These are phyloP conservation scores for Pseudogymnoascus sp. DNA, from an alignment of 2,329 filamentous ascomycete genomes.

Conservation along the genomic window DNA sequence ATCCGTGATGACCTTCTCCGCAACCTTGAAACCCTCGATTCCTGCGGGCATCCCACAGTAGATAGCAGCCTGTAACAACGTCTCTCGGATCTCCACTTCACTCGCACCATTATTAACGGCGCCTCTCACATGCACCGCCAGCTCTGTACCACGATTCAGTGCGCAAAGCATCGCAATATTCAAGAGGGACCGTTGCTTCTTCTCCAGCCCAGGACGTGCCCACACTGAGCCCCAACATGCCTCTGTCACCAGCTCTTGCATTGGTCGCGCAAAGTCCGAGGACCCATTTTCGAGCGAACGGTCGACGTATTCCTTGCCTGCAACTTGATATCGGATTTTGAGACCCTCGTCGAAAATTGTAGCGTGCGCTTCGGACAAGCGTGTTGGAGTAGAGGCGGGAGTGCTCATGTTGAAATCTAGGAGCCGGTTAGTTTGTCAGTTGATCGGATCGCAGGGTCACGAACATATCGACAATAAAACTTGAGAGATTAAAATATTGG, in stretches of 20 bases:
- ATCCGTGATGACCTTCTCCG: slow-evolving; percentile 25
- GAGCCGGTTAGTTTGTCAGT: too few relatives aligned
- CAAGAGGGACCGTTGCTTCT: slow-evolving; percentile 52
- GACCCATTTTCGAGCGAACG: slow-evolving; percentile 46
- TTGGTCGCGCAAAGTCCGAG: slow-evolving; percentile 50
- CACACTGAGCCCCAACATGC: slow-evolving; percentile 57
- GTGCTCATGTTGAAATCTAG: too few relatives aligned
- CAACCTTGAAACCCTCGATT: slow-evolving; percentile 32
- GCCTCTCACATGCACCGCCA: slow-evolving; percentile 54
- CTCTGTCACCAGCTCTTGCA: slow-evolving; percentile 57
- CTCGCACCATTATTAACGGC: slow-evolving; percentile 55
- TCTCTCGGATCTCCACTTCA: slow-evolving; percentile 56
- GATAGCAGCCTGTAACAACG: slow-evolving; percentile 39
- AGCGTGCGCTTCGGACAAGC: slow-evolving; percentile 33
- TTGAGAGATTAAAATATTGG: too few relatives aligned
- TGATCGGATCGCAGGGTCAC: too few relatives aligned
- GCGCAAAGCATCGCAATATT: slow-evolving; percentile 60
- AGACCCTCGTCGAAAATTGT: slow-evolving; percentile 53
- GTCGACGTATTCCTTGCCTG: slow-evolving; percentile 55
- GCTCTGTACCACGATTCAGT: slow-evolving; percentile 50
- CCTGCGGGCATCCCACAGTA: slow-evolving; percentile 39
- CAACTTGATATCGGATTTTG: slow-evolving; percentile 50
- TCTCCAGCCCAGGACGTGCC: slow-evolving; percentile 53
- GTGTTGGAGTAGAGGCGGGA: too few relatives aligned
- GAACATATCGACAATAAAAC: too few relatives aligned